Conservation (phyloP, 2,329 filamentous ascomycete genomes). For the Cordyceps fumosorosea region DNA sequence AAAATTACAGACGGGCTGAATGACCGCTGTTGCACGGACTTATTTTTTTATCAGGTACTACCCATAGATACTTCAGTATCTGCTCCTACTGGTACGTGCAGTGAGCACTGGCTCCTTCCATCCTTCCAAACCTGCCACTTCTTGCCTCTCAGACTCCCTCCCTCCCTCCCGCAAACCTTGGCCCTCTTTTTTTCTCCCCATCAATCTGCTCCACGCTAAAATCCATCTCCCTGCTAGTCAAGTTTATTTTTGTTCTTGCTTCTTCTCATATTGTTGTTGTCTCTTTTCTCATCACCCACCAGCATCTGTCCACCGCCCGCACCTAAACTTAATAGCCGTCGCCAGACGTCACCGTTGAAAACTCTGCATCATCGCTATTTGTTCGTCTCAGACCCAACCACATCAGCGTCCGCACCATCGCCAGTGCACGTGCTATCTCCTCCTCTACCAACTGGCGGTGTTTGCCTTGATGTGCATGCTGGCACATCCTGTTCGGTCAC, state of each 20-base stretch:
- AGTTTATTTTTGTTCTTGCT: background rate
- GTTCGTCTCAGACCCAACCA: background rate
- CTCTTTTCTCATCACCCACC: background rate
- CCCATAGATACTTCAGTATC: too few relatives aligned
- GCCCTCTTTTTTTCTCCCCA: too few relatives aligned
- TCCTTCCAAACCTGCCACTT: too few relatives aligned
- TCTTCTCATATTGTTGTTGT: background rate
- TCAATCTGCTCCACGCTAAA: too few relatives aligned
- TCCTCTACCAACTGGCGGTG: background rate
- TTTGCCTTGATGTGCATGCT: background rate
- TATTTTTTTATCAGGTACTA: too few relatives aligned
- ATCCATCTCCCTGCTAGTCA: background rate
- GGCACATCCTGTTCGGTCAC: background rate
- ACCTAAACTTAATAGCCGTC: background rate
- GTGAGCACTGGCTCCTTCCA: too few relatives aligned
- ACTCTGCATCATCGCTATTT: background rate
- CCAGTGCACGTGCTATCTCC: background rate
- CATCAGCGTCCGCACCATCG: constrained; percentile 1
- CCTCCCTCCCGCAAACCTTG: too few relatives aligned
- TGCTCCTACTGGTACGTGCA: too few relatives aligned
- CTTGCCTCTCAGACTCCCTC: too few relatives aligned
- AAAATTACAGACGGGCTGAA: too few relatives aligned
- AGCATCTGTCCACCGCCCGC: background rate
- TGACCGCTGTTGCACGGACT: too few relatives aligned
- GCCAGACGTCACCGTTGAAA: background rate